Conservation (phyloP, 1,284 basidiomycete species). For the Boletus chippewaensis region DNA sequence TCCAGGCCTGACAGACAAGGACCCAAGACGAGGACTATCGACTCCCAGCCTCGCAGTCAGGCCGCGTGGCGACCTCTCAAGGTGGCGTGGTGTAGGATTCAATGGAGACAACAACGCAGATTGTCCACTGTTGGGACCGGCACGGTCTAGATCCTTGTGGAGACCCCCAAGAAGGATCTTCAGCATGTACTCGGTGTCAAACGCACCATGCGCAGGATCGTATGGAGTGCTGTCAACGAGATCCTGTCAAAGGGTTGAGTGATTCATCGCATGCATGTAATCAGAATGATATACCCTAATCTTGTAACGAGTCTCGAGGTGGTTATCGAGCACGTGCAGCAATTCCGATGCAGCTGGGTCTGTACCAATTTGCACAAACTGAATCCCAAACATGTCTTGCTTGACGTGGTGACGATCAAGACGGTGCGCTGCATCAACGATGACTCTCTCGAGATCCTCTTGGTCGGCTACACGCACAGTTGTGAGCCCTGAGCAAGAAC, state of each 20-base stretch:
- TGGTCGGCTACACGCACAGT: constrained; percentile 38
- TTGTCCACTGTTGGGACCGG: constrained; percentile 7
- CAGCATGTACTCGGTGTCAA: constrained; percentile 36
- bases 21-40: constrained; percentile 14
- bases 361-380: constrained; percentile 49
- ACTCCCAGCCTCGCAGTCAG: constrained; percentile 10
- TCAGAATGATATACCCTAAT: constrained; percentile 31
- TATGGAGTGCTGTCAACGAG: constrained; percentile 43
- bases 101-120: constrained; percentile 13
- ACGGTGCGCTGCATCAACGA: constrained; percentile 43
- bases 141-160: constrained; percentile 22
- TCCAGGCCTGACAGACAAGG: constrained; percentile 10
- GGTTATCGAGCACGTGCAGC: constrained; percentile 41
- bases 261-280: not conserved
- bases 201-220: constrained; percentile 29
- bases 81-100: not conserved
- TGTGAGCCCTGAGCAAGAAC: not conserved
- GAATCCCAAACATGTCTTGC: constrained; percentile 39
- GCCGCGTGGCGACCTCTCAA: constrained; percentile 18
- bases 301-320: constrained; percentile 33
- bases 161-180: constrained; percentile 43
- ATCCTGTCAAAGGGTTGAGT: constrained; percentile 31
- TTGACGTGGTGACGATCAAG: constrained; percentile 38
- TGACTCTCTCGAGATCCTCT: constrained; percentile 40
- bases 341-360: constrained; percentile 40